Percentiles rank a stretch among this genome's conserved stretches.
Evolutionary conservation across 78 protist species (phyloP).

Genomic region (Dictyostelium discoideum): dicty_2.7 NC_007088.5:1974001-1974500

Average conservation of each 20-base stretch:
- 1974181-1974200: too few species aligned
- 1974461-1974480: not conserved
- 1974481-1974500: constrained; percentile 11
- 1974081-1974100: constrained; percentile 81
- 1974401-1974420: too few species aligned
- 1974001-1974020: not conserved
- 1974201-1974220: not conserved
- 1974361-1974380: constrained; percentile 62
- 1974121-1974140: not conserved
- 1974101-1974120: constrained; percentile 30
- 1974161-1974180: too few species aligned
- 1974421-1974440: too few species aligned
- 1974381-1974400: constrained; percentile 47
- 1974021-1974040: not conserved
- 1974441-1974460: not conserved
- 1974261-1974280: constrained; percentile 45
- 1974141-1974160: not conserved
- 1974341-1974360: constrained; percentile 62
- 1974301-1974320: constrained; percentile 70
- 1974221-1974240: not conserved
- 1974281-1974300: constrained; percentile 63
- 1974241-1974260: constrained; percentile 26
- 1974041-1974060: constrained; percentile 47
- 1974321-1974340: constrained; percentile 64
- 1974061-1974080: constrained; percentile 52